These are phyloP conservation scores for Tulasnella sp. DNA, from an alignment of 768 basidiomycete genomes.

Conservation along the genomic window DNA sequence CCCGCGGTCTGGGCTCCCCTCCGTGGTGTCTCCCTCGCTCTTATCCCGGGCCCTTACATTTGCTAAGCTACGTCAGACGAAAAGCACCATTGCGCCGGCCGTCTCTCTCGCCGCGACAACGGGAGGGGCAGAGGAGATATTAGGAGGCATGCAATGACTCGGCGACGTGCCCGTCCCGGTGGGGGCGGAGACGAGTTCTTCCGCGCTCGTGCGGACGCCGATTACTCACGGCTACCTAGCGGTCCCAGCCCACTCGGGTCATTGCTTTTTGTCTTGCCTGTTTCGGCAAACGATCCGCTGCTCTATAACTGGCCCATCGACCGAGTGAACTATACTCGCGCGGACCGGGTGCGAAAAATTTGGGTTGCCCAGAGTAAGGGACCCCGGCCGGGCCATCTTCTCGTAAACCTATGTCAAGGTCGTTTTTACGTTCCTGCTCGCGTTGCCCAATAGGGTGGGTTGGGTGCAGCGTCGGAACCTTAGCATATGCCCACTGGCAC, in stretches of 20 bases:
- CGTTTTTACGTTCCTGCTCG: constrained; percentile 5
- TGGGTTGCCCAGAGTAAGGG: not conserved
- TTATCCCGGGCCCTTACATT: not conserved
- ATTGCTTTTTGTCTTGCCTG: not conserved
- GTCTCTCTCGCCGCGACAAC: not conserved
- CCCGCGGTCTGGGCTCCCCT: not conserved
- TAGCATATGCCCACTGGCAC: constrained; percentile 9
- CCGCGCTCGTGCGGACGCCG: constrained; percentile 7
- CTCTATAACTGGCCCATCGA: not conserved
- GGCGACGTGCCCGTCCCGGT: not conserved
- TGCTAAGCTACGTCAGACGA: not conserved
- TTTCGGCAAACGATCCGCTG: not conserved
- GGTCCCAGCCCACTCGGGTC: not conserved
- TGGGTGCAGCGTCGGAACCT: constrained; percentile 9
- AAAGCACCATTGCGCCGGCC: not conserved
- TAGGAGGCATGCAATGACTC: not conserved
- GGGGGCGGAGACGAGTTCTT: constrained; percentile 4
- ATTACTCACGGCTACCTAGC: not conserved
- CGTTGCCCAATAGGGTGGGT: not conserved
- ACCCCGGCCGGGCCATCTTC: not conserved
- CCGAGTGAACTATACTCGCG: not conserved
- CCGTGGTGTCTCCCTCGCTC: not conserved
- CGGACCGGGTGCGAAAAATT: constrained; percentile 2
- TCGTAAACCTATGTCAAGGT: not conserved
- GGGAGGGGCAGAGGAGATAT: not conserved